phyloP scores from a whole-genome alignment of 768 basidiomycete genomes.

The Lentinula boryana region DNA sequence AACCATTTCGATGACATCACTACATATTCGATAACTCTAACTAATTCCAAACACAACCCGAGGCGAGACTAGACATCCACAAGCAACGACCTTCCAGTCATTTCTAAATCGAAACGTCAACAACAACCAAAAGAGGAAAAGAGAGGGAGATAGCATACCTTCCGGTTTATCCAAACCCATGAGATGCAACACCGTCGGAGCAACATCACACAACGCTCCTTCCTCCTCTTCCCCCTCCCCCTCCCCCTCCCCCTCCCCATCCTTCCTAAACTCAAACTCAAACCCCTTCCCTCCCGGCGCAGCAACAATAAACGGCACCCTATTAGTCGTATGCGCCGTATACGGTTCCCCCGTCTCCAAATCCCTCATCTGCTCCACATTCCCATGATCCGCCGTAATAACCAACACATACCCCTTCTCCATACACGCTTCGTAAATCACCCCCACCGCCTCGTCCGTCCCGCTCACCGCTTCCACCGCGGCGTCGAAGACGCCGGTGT shows the following conservation, averaged over 20 bases:
- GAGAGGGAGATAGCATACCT: conserved; percentile 28
- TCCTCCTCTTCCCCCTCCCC: conserved; percentile 50
- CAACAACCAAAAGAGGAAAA: too few relatives aligned
- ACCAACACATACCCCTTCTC: conserved; percentile 82
- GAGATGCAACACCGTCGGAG: conserved; percentile 80
- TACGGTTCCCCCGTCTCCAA: conserved; percentile 79
- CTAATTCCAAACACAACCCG: too few relatives aligned
- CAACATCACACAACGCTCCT: conserved; percentile 85
- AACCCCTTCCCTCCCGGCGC: conserved; percentile 54
- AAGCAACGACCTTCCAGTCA: too few relatives aligned
- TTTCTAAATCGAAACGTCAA: too few relatives aligned
- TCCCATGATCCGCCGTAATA: conserved; percentile 92
- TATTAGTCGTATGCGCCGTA: conserved; percentile 88
- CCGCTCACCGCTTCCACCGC: conserved; percentile 82
- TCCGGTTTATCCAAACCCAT: conserved; percentile 70
- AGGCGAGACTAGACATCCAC: too few relatives aligned
- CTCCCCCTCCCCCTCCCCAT: conserved; percentile 38
- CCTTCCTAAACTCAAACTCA: conserved; percentile 45
- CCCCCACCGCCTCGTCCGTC: conserved; percentile 89
- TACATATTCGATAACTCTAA: too few relatives aligned
- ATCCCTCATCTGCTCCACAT: conserved; percentile 93
- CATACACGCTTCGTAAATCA: conserved; percentile 80
- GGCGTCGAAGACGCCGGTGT: conserved; percentile 88
- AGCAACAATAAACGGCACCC: conserved; percentile 87
- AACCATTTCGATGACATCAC: too few relatives aligned